These are phyloP conservation scores for Echeveria elegans DNA, from an alignment of 164 flowering plant species.

Conservation along the genomic window DNA sequence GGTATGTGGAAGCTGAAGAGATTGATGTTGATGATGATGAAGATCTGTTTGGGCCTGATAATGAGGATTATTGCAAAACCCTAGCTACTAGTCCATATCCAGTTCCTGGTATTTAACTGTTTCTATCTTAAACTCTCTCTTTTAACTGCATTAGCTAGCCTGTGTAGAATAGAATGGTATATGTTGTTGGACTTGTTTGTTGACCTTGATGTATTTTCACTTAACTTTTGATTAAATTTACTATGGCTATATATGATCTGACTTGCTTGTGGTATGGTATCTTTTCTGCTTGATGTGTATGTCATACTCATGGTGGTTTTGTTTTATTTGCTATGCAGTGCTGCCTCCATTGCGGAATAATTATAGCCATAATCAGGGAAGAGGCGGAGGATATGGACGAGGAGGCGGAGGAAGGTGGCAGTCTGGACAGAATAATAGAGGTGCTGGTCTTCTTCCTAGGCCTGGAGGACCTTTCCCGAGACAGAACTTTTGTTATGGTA, in stretches of 20 bases:
- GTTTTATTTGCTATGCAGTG: conserved; percentile 17
- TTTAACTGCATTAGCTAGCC: too few species aligned
- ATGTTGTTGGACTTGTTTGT: too few species aligned
- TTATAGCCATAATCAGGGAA: conserved; percentile 28
- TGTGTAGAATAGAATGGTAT: too few species aligned
- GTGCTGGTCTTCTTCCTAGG: conserved; percentile 77
- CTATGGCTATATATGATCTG: too few species aligned
- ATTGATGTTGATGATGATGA: conserved; percentile 31
- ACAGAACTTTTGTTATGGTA: conserved; percentile 46
- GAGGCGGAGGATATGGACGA: conserved; percentile 67
- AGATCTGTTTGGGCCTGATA: conserved; percentile 88
- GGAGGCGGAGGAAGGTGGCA: conserved; percentile 53
- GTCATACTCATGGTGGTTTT: neutral
- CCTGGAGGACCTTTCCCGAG: conserved; percentile 80
- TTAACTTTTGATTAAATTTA: too few species aligned
- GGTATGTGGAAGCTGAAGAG: conserved; percentile 8
- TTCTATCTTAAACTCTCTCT: too few species aligned
- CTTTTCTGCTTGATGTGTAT: neutral
- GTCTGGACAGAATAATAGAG: conserved; percentile 52
- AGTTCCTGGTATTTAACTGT: conserved; percentile 46
- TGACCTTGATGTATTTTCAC: too few species aligned
- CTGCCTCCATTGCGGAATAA: conserved; percentile 51
- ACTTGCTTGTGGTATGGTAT: too few species aligned
- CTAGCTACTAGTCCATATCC: conserved; percentile 47
- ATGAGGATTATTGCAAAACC: conserved; percentile 63